Percentiles rank a stretch among this genome's conserved stretches.
These are phyloP conservation scores for Agrocybe chaxingu DNA, from an alignment of 768 basidiomycete genomes.

Conservation along the genomic window DNA sequence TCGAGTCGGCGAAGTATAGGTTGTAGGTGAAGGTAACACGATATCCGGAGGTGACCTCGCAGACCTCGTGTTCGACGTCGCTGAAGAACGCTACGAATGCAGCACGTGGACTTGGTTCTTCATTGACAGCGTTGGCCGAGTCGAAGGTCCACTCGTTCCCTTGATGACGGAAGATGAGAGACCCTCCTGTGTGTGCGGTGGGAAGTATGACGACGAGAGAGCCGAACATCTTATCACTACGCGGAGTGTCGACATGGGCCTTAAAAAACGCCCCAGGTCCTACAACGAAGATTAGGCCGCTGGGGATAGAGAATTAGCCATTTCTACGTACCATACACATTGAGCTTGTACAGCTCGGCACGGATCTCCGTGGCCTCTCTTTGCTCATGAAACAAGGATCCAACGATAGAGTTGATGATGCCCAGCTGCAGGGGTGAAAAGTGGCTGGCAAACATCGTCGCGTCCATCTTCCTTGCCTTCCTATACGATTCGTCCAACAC, in stretches of 20 bases:
- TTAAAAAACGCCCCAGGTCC: constrained; percentile 41
- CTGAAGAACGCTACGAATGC: no score
- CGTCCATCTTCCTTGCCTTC: constrained; percentile 28
- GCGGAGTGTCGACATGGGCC: constrained; percentile 42
- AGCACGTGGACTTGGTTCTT: no score
- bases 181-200: constrained; percentile 35
- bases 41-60: no score
- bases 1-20: no score
- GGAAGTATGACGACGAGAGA: constrained; percentile 47
- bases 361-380: constrained; percentile 17
- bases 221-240: constrained; percentile 38
- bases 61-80: no score
- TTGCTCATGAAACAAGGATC: constrained; percentile 17
- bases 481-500: constrained; percentile 29
- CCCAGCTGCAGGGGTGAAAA: constrained; percentile 23
- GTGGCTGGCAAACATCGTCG: constrained; percentile 22
- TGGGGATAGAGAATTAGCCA: not conserved
- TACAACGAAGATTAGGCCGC: constrained; percentile 3
- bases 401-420: constrained; percentile 22
- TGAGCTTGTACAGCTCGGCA: constrained; percentile 40
- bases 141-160: constrained; percentile 26
- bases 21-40: no score
- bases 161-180: constrained; percentile 25
- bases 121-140: no score
- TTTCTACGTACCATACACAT: constrained; percentile 35